These are phyloP conservation scores for Eragrostis curvula DNA, from an alignment of 176 grass and related monocot genomes.

Conservation along the genomic window DNA sequence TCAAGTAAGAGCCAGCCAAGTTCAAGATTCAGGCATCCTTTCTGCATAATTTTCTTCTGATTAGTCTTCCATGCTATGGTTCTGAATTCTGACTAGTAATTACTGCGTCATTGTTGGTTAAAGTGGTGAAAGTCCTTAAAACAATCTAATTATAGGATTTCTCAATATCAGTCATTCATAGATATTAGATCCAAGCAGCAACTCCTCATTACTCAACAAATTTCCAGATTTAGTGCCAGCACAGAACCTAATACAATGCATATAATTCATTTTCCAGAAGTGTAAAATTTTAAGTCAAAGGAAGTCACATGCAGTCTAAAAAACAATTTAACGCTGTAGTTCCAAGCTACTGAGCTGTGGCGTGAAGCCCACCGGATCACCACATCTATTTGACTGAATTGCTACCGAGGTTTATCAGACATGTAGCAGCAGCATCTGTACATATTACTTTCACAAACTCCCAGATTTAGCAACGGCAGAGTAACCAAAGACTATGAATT, in stretches of 20 bases:
- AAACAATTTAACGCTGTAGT: neutral
- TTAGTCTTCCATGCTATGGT: neutral
- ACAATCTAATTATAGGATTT: no score
- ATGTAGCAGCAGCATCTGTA: neutral
- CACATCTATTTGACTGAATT: neutral
- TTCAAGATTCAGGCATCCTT: neutral
- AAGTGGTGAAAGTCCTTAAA: no score
- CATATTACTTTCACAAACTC: neutral
- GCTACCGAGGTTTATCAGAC: neutral
- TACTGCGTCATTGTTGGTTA: no score
- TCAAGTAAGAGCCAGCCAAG: neutral
- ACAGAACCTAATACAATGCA: neutral
- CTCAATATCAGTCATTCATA: no score
- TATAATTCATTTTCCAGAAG: neutral
- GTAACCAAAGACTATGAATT: neutral
- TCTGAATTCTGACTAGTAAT: no score
- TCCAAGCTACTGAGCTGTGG: constrained; percentile 6
- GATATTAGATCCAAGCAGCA: neutral
- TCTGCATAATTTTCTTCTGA: neutral
- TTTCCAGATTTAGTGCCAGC: neutral
- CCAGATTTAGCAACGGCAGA: neutral
- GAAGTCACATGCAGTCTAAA: neutral
- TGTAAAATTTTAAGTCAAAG: neutral
- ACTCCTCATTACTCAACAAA: neutral
- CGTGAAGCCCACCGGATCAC: neutral